These are phyloP conservation scores for Verticillium zaregamsianum DNA, from an alignment of 2,329 filamentous ascomycete genomes.

Conservation along the genomic window DNA sequence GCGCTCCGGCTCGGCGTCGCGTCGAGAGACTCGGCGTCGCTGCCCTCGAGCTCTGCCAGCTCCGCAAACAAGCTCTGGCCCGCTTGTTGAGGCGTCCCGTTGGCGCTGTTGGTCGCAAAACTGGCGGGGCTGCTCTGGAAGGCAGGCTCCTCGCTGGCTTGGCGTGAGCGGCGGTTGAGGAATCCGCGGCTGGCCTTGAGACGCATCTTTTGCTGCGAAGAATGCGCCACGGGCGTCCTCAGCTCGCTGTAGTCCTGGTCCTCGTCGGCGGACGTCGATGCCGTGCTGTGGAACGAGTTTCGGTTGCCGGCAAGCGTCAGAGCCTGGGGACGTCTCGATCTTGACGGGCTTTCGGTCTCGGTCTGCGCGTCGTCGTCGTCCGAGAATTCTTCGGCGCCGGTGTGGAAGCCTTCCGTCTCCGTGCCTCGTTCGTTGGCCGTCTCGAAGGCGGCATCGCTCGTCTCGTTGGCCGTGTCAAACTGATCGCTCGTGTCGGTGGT, in stretches of 20 bases:
- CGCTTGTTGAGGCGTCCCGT: conserved; percentile 43
- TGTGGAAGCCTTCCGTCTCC: conserved; percentile 93
- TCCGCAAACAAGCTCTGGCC: conserved; percentile 88
- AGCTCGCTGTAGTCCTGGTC: conserved; percentile 51
- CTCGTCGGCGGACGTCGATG: conserved; percentile 77
- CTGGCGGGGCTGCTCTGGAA: conserved; percentile 58
- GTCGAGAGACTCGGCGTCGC: conserved; percentile 65
- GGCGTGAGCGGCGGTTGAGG: conserved; percentile 54
- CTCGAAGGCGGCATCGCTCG: conserved; percentile 60
- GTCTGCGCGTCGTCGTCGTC: conserved; percentile 74
- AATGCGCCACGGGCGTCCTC: conserved; percentile 58
- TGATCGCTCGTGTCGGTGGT: conserved; percentile 56
- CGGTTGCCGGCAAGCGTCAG: conserved; percentile 45
- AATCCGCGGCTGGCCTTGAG: conserved; percentile 65
- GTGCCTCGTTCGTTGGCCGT: conserved; percentile 75
- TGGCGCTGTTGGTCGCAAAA: conserved; percentile 43
- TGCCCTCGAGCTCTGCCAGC: conserved; percentile 73
- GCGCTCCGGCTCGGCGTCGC: conserved; percentile 51
- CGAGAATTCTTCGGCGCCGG: conserved; percentile 73
- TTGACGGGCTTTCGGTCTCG: conserved; percentile 69
- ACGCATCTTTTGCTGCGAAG: conserved; percentile 62
- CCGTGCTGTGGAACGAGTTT: conserved; percentile 77
- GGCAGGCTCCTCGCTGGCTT: conserved; percentile 54
- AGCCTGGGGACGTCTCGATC: conserved; percentile 35
- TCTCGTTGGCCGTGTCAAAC: conserved; percentile 81